Conservation (phyloP, 1,284 basidiomycete species). For the Leucoagaricus sp. region DNA sequence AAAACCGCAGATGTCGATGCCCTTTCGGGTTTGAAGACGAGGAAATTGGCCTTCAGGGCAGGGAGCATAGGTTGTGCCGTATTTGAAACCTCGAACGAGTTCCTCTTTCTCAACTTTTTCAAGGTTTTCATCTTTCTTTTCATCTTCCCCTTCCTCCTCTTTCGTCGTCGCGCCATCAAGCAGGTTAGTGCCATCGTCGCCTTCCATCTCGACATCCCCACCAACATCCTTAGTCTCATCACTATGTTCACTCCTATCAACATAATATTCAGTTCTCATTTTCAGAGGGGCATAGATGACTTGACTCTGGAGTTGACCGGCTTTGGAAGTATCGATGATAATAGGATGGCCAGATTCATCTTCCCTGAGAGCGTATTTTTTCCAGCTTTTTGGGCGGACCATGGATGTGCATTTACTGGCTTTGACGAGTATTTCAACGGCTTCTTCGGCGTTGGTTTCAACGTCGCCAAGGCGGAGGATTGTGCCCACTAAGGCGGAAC, state of each 20-base stretch:
- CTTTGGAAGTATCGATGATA: slow-evolving; percentile 29
- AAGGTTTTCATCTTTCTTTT: slow-evolving; percentile 30
- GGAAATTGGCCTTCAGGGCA: slow-evolving; percentile 81
- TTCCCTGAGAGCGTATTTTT: slow-evolving; percentile 66
- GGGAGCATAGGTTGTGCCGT: slow-evolving; percentile 88
- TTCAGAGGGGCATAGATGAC: slow-evolving; percentile 53
- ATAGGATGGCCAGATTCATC: slow-evolving; percentile 31
- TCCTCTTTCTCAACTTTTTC: slow-evolving; percentile 73
- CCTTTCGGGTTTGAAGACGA: slow-evolving; percentile 70
- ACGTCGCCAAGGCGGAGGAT: slow-evolving; percentile 78
- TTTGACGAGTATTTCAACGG: slow-evolving; percentile 76
- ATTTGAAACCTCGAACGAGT: slow-evolving; percentile 85
- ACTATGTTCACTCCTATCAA: slow-evolving; percentile 47
- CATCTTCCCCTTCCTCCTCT: slow-evolving; percentile 29
- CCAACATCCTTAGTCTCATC: slow-evolving; percentile 36
- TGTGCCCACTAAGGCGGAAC: slow-evolving; percentile 64
- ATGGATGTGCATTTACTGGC: slow-evolving; percentile 84
- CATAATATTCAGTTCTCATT: slow-evolving; percentile 58
- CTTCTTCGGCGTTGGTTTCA: slow-evolving; percentile 62
- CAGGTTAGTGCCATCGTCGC: slow-evolving; percentile 36
- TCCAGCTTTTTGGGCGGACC: slow-evolving; percentile 76
- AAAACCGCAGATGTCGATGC: slow-evolving; percentile 89
- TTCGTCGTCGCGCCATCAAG: slow-evolving; percentile 26
- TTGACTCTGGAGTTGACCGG: slow-evolving; percentile 19
- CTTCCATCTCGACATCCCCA: slow-evolving; percentile 39